Evolutionary conservation across 202 grass and related monocot genomes (phyloP), one percentile per base, ranked within the genome.

Genomic region (Saccharum hybrid): DNA sequence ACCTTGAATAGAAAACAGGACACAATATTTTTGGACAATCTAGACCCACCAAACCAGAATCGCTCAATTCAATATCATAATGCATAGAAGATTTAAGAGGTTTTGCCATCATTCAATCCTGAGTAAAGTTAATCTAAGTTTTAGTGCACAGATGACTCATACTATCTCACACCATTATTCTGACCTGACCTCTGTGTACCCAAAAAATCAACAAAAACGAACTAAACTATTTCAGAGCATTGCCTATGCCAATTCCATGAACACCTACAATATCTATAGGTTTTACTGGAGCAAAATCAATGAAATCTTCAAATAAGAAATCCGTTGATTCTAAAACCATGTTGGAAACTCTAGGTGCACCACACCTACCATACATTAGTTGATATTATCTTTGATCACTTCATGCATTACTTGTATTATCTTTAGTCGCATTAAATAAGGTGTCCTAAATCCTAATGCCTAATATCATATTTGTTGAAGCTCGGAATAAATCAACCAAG

Each of bases 181-280:
- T 22, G 2, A 46, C 43, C 10, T 13, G 31, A 83, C 12, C 52
- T 49, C 11, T 15, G 31, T 6, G 68, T 62, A 72, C 16, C 28
- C 68, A 64, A 73, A 81, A 26, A 63, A 73, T 23, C 28, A 64
- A 60, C 40, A 74, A 6, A 31, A 0, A 75, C 34, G 23, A 74
- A 51, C 22, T 16, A 63, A 36, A 51, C 11, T 26, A 54, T 54
- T 46, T 38, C 3, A 67, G 9, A 40, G 41, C 56, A 40, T 26
- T 62, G 3, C 46, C 7, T 16, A 67, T 54, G 41, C 56, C 40
- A 66, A 66, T 54, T 80, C 19, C 45, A 66, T 51, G 48, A 76
- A 9, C 59, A 39, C 61, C 31, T 52, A 8, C 1, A 66, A 52
- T 23, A 14, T 9, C 60, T 62, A 49, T 5, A 79, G 4, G 19